A percentile compares a stretch with the other conserved stretches of the same genome.
Evolutionary conservation across 257 asterid species (phyloP).

Genomic region (Primulina huaijiensis): DNA sequence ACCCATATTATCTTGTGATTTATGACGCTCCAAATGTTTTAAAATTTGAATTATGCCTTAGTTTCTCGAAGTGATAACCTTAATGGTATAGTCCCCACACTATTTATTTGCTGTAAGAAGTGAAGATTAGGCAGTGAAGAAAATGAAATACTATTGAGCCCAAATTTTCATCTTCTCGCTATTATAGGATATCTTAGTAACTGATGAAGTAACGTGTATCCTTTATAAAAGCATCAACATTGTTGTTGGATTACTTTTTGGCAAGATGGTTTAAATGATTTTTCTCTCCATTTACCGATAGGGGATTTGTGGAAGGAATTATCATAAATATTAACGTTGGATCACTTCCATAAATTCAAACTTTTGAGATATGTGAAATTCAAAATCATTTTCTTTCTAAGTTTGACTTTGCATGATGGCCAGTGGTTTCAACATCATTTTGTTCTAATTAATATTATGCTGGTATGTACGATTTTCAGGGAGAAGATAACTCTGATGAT

Average conservation of each 20-base stretch:
- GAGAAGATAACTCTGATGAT: background rate
- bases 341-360: too few species aligned
- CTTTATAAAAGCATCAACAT: background rate
- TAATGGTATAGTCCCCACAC: background rate
- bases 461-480: background rate
- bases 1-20: too few species aligned
- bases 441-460: too few species aligned
- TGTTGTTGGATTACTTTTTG: background rate
- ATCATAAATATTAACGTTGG: too few species aligned
- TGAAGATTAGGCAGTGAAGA: background rate
- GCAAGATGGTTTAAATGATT: background rate
- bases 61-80: background rate
- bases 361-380: background rate
- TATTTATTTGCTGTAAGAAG: too few species aligned
- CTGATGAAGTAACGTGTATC: background rate
- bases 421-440: background rate
- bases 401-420: background rate
- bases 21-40: too few species aligned
- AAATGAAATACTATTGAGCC: background rate
- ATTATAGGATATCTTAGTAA: background rate
- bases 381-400: background rate
- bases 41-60: background rate
- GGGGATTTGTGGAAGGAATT: background rate
- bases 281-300: background rate
- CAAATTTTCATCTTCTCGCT: background rate